Evolutionary conservation across 768 basidiomycete genomes (phyloP).

Genomic region (Amanita phalloides): DNA sequence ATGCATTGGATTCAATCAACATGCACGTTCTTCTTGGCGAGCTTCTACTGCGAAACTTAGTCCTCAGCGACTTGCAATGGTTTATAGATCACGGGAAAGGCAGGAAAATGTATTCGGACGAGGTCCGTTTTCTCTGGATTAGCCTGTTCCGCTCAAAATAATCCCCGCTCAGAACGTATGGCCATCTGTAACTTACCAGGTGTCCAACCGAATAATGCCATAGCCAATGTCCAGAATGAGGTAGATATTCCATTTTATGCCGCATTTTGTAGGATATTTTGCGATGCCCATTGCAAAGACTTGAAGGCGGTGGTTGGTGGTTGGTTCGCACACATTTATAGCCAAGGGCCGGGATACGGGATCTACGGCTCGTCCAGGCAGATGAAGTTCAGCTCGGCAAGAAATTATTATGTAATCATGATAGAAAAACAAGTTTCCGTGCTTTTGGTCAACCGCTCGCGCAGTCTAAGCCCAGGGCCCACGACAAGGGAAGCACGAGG

Average conservation of each 20-base stretch:
- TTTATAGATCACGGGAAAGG: conserved; percentile 42
- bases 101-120: conserved; percentile 55
- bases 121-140: conserved; percentile 23
- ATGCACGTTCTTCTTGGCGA: conserved; percentile 38
- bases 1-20: conserved; percentile 45
- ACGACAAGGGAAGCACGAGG: too few relatives aligned
- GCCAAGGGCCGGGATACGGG: conserved; percentile 46
- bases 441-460: too few relatives aligned
- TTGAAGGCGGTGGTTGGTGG: conserved; percentile 40
- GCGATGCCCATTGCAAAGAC: conserved; percentile 34
- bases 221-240: conserved; percentile 38
- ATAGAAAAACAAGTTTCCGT: too few relatives aligned
- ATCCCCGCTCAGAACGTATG: conserved; percentile 40
- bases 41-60: conserved; percentile 41
- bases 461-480: too few relatives aligned
- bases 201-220: conserved; percentile 47
- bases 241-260: conserved; percentile 16
- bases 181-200: conserved; percentile 44
- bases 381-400: conserved; percentile 28
- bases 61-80: conserved; percentile 40
- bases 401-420: too few relatives aligned
- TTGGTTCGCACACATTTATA: conserved; percentile 60
- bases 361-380: conserved; percentile 31
- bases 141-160: background rate
- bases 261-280: conserved; percentile 27